Evolutionary conservation across 164 flowering plant genomes (phyloP).

Genomic region (Kingdonia uniflora): DNA sequence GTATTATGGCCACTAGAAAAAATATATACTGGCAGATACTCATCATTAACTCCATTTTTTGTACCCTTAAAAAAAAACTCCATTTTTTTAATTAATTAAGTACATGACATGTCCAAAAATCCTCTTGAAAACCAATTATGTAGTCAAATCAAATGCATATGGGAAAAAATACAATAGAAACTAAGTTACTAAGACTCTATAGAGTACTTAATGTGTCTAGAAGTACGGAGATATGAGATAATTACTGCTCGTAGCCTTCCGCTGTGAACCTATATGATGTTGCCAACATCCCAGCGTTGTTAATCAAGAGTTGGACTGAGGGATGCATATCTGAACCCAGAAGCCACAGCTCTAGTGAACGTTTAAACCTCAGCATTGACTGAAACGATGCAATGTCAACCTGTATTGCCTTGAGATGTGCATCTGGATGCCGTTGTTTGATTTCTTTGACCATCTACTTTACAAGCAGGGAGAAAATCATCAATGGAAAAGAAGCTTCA

Average conservation of each 20-base stretch:
- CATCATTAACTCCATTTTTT: no score
- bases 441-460: constrained; percentile 53
- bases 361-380: constrained; percentile 53
- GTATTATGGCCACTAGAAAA: no score
- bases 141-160: no score
- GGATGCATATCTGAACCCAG: constrained; percentile 47
- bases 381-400: constrained; percentile 62
- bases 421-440: constrained; percentile 29
- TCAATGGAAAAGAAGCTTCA: neutral
- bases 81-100: no score
- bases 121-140: no score
- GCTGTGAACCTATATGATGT: constrained; percentile 46
- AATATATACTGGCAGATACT: no score
- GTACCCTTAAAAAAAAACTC: no score
- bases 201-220: neutral
- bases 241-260: constrained; percentile 79
- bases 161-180: neutral
- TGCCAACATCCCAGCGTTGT: constrained; percentile 93
- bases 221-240: constrained; percentile 7
- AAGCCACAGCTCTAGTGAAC: constrained; percentile 66
- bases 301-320: constrained; percentile 76
- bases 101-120: no score
- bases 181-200: no score
- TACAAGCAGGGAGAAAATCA: constrained; percentile 5
- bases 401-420: constrained; percentile 59